phyloP scores from a whole-genome alignment of 1,284 basidiomycete species.

The Ceraceosorus guamensis region DNA sequence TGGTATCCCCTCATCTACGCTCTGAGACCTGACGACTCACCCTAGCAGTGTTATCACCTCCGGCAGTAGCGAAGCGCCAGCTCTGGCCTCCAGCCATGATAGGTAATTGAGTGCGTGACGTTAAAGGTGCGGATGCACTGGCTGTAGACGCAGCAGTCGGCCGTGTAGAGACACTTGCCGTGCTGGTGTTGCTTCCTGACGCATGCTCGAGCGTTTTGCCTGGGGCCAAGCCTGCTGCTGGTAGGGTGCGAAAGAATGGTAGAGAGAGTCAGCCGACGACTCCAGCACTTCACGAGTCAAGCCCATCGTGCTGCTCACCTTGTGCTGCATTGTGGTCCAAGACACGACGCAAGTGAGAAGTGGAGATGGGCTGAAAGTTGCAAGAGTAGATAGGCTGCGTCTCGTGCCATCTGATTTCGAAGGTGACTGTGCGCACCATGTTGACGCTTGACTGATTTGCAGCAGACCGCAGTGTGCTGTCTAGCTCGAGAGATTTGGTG shows the following conservation, averaged over 20 bases:
- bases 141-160: conserved; percentile 8
- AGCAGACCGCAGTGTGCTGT: too few relatives aligned
- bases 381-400: conserved; percentile 47
- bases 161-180: neutral
- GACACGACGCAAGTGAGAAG: conserved; percentile 32
- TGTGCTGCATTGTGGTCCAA: conserved; percentile 45
- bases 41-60: conserved; percentile 92
- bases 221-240: conserved; percentile 37
- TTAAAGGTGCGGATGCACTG: neutral
- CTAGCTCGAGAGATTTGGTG: too few relatives aligned
- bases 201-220: conserved; percentile 28
- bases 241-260: neutral
- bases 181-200: neutral
- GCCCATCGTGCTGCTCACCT: conserved; percentile 8
- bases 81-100: conserved; percentile 52
- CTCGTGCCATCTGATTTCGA: conserved; percentile 48
- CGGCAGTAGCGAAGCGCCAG: conserved; percentile 86
- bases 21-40: too few relatives aligned
- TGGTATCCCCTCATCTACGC: too few relatives aligned
- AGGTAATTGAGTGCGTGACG: conserved; percentile 11
- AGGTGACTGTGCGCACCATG: conserved; percentile 46
- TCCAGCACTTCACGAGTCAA: neutral
- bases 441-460: too few relatives aligned
- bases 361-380: conserved; percentile 40
- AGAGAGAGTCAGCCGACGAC: neutral